Base-by-base conservation (phyloP, 306 rosid species). In the Pyrus betulifolia region DNA sequence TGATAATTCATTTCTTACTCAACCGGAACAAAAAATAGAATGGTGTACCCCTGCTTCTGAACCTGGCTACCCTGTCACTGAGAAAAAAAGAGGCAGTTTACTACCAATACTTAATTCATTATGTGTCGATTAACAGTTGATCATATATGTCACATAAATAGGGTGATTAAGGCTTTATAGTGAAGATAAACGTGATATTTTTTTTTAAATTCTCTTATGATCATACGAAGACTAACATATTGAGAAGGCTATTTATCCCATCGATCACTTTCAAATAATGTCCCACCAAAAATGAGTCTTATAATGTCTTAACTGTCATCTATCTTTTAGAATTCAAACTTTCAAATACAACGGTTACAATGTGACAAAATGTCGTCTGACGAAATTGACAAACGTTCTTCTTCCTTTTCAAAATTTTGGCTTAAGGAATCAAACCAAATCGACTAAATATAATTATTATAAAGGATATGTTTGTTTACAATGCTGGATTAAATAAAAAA, bases 311-410 rank as follows among this genome's bases (percentile, higher is more conserved):
- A 18, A 58, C 7, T 7, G 7, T 30, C 71, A 12, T 62, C 51
- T 35, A 8, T 71, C 74, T 70, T 76, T 33, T 66, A 45, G 81
- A 62, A 65, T 65, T 65, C 76, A 74, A 33, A 74, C 44, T 45
- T 68, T 80, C 83, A 81, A 76, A 63, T 45, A 31, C n/a, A 81
- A 81, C 71, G 81, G 84, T 74, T 81, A 72, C 42, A n/a, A 49
- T 22, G 71, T 38, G 44, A 23, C 66, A 69, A 57, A 60, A 52
- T 42, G 65, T 38, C 23, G 25, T 28, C 8, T 54, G 70, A 30
- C 64, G 57, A 63, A 44, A 65, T 76, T 18, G 67, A 71, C 77
- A 54, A 81, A 31, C 52, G 10, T 23, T 57, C 58, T 23, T 57
- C 58, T 7, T 30, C 76, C 23, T 27, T 44, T 72, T 21, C 33